A percentile compares a stretch with the other conserved stretches of the same genome.
These are phyloP conservation scores for Vitis cinerea DNA, from an alignment of 164 flowering plant genomes.

Conservation along the genomic window DNA sequence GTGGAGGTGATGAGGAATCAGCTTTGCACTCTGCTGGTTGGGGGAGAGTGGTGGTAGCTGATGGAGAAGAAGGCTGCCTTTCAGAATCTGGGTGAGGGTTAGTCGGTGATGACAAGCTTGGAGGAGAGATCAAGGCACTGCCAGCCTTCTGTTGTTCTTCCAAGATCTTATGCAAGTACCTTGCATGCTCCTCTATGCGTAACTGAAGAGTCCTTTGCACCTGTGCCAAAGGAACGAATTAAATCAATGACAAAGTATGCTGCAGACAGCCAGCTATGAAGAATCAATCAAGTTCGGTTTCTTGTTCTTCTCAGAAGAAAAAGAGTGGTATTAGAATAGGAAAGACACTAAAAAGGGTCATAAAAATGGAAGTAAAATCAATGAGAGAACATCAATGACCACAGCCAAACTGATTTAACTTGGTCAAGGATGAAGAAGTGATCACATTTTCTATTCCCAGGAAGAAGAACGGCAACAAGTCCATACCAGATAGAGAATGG, in stretches of 20 bases:
- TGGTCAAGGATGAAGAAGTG: no score
- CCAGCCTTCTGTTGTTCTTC: constrained; percentile 60
- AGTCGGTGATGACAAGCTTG: constrained; percentile 18
- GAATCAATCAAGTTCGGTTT: no score
- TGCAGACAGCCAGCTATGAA: no score
- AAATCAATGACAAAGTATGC: no score
- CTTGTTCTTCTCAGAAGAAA: no score
- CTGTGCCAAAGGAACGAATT: constrained; percentile 19
- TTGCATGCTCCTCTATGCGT: constrained; percentile 67
- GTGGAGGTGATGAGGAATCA: constrained; percentile 23
- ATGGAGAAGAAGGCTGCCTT: constrained; percentile 17
- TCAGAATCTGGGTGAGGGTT: constrained; percentile 18
- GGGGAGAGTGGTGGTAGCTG: constrained; percentile 13
- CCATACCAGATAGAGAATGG: no score
- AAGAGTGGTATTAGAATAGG: no score
- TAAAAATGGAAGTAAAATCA: no score
- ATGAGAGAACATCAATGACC: not conserved
- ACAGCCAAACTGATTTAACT: not conserved
- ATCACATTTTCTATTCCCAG: no score
- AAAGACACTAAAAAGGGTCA: no score
- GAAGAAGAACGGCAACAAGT: no score
- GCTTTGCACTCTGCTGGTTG: constrained; percentile 27
- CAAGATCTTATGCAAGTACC: constrained; percentile 53
- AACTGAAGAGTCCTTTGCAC: constrained; percentile 57
- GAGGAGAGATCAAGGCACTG: constrained; percentile 21